A percentile compares a stretch with the other conserved stretches of the same genome.
Conservation (phyloP, 345 rosid species). For the Luvunga scandens region DNA sequence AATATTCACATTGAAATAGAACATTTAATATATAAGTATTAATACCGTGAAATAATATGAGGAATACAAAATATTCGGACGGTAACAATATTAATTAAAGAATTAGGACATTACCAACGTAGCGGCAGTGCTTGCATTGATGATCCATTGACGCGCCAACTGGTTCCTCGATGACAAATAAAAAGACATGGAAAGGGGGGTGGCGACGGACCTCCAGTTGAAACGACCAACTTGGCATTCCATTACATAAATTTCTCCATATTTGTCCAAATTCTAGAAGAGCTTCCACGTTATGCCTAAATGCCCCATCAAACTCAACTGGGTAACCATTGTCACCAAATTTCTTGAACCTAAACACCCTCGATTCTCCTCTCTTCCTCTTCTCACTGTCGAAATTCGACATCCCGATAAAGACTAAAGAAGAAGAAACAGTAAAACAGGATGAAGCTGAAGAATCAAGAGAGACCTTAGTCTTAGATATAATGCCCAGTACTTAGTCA, state of each 20-base stretch:
- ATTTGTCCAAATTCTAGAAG: slow-evolving; percentile 65
- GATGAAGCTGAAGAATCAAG: background rate
- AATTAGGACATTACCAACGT: slow-evolving; percentile 67
- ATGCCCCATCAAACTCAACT: slow-evolving; percentile 55
- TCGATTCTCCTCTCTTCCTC: slow-evolving; percentile 71
- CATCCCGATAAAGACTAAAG: background rate
- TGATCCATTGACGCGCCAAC: slow-evolving; percentile 46
- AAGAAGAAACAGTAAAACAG: too few relatives aligned
- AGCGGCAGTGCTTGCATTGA: slow-evolving; percentile 77
- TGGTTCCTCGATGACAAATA: slow-evolving; percentile 75
- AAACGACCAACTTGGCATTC: slow-evolving; percentile 76
- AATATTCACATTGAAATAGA: background rate
- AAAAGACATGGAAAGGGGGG: slow-evolving; percentile 64
- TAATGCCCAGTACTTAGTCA: slow-evolving; percentile 23
- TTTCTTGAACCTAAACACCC: slow-evolving; percentile 64
- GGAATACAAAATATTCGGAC: background rate
- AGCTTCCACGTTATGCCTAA: slow-evolving; percentile 54
- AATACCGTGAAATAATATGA: background rate
- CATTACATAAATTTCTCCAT: slow-evolving; percentile 34
- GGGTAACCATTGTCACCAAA: slow-evolving; percentile 80
- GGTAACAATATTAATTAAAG: background rate
- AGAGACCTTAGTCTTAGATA: slow-evolving; percentile 4
- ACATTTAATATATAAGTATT: too few relatives aligned
- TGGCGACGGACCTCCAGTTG: slow-evolving; percentile 79
- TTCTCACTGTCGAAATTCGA: slow-evolving; percentile 46